Evolutionary conservation across 148 eudicot species (phyloP), one percentile per base, ranked within the genome.

Genomic region (Rhododendron henanense): DNA sequence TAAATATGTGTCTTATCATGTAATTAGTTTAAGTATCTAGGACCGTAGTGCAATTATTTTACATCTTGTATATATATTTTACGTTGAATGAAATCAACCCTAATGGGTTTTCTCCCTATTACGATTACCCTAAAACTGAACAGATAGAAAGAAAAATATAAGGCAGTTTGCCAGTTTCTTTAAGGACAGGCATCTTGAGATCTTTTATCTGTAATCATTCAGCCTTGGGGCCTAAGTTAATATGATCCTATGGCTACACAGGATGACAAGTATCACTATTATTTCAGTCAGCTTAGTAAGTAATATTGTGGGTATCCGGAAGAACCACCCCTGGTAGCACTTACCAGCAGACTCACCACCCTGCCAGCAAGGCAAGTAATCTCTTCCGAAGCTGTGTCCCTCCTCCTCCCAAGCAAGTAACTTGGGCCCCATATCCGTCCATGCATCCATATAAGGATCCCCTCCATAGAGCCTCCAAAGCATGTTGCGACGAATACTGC

Each of bases 91-190:
- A n/a, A n/a, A n/a, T n/a, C n/a, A n/a, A n/a, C n/a, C n/a, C n/a
- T n/a, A n/a, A n/a, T n/a, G n/a, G n/a, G n/a, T n/a, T n/a, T n/a
- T n/a, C n/a, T n/a, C n/a, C n/a, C n/a, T n/a, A n/a, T n/a, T n/a
- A n/a, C n/a, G n/a, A n/a, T n/a, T n/a, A n/a, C n/a, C n/a, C n/a
- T n/a, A n/a, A n/a, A n/a, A n/a, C n/a, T n/a, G n/a, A n/a, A n/a
- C n/a, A n/a, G n/a, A n/a, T n/a, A n/a, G n/a, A 41, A 41, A 41
- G 44, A 37, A 6, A 75, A 75, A 75, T 75, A 21, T 16, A 18
- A 75, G 79, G 79, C 45, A 75, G 79, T 75, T 39, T 75, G 79
- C 45, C 45, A 75, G 79, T 75, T 39, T 75, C 23, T 39, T 14
- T 14, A 71, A 71, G 76, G 21, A 33, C 76, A 33, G 21, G 39